Evolutionary conservation across 345 rosid genomes (phyloP), one percentile per base, ranked within the genome.

Genomic region (Hibiscus trionum): DNA sequence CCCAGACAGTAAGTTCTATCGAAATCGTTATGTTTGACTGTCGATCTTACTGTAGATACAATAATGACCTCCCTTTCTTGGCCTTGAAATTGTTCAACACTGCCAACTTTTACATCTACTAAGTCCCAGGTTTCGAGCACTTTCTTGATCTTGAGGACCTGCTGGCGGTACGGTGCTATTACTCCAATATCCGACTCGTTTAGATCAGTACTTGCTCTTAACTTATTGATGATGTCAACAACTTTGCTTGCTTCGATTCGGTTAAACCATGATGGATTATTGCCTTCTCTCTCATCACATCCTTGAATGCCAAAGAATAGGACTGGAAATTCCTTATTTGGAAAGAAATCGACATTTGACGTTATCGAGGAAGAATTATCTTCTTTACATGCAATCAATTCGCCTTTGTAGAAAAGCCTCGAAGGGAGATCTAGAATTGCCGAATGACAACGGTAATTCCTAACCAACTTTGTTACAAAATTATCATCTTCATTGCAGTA

Each of bases 1-100:
- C 88, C 90, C 0, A 87, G 79, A 57, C 74, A 78, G 69, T 78
- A 69, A 6, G 74, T 75, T 77, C 66, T 80, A 63, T 87, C 88
- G 47, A 81, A 85, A 15, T 81, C 79, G 29, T 82, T 77, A 75
- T 85, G 90, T 65, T 82, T 83, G 58, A 83, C 61, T 12, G 90
- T 88, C 1, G 91, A 88, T 49, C 90, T 76, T 61, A 86, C 89
- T 12, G 90, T 86, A 1, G 89, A 88, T n/a, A 88, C 80, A 10
- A 88, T 77, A 39, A 88, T 82, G 35, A 88, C 87, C 76, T 82
- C 78, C 59, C 77, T 80, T 67, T 86, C 91, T 72, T 86, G 93
- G 50, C 93, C 93, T 65, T 88, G 93, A 60, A 88, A 88, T 72
- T 88, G 93, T 63, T 86, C 93, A 2, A 88, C 93, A 61, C 87